Evolutionary conservation across 345 rosid species (phyloP).

Genomic region (Hibiscus syriacus): DNA sequence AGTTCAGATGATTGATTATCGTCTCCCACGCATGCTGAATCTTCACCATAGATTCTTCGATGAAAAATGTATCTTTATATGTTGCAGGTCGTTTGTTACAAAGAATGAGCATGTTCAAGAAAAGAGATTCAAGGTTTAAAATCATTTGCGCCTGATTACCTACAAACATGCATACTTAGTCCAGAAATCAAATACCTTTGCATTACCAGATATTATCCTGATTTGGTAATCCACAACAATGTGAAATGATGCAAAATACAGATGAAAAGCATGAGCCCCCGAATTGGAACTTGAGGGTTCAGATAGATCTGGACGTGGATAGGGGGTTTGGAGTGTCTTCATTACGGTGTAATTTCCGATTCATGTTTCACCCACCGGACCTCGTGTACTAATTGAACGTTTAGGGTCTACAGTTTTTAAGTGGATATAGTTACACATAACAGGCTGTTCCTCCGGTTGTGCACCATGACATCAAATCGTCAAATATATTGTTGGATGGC

Average conservation of each 20-base stretch:
- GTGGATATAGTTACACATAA: too few species aligned
- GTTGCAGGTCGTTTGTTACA: not conserved
- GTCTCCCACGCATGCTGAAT: not conserved
- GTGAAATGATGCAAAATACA: too few species aligned
- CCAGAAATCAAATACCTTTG: too few species aligned
- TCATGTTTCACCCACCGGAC: too few species aligned
- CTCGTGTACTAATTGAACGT: too few species aligned
- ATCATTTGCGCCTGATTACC: too few species aligned
- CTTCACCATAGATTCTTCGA: not conserved
- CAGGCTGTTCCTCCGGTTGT: constrained; percentile 97
- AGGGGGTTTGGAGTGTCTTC: constrained; percentile 96
- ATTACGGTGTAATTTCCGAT: constrained; percentile 62
- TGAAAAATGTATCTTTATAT: not conserved
- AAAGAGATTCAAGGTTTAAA: not conserved
- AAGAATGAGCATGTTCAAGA: not conserved
- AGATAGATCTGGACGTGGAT: constrained; percentile 83
- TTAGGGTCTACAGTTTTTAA: not conserved
- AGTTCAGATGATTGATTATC: not conserved
- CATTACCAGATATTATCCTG: too few species aligned
- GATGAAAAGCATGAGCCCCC: constrained; percentile 45
- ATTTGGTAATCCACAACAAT: too few species aligned
- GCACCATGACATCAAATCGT: constrained; percentile 86
- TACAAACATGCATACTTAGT: too few species aligned
- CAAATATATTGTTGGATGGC: constrained; percentile 80
- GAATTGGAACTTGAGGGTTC: constrained; percentile 75